phyloP scores from a whole-genome alignment of 768 basidiomycete species.

The Amanita polypyramis region DNA sequence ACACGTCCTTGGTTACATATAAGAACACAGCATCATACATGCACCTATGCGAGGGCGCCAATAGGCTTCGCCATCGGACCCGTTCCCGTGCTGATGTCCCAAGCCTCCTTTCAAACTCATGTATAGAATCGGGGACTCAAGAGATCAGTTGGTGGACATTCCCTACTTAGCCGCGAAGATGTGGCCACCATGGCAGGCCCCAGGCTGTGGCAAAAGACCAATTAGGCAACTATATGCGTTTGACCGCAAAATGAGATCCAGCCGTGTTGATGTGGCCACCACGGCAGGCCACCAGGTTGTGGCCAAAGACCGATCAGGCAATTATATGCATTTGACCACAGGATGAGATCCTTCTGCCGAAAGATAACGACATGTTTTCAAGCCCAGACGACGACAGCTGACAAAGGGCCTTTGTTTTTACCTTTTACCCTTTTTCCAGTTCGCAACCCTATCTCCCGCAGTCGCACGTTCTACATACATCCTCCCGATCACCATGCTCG shows the following conservation, averaged over 20 bases:
- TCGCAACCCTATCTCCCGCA: not conserved
- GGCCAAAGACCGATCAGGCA: not conserved
- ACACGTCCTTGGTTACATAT: not conserved
- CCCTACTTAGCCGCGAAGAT: too few species aligned
- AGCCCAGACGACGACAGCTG: slow-evolving; percentile 1
- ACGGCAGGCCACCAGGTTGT: too few species aligned
- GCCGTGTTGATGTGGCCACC: too few species aligned
- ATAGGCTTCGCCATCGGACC: not conserved
- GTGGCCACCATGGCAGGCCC: too few species aligned
- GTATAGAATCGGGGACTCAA: not conserved
- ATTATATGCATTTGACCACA: not conserved
- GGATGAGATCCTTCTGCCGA: not conserved
- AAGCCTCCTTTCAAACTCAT: not conserved
- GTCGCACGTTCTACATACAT: not conserved
- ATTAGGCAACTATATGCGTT: not conserved
- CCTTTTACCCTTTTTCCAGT: not conserved
- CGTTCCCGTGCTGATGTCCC: not conserved
- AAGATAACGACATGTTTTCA: not conserved
- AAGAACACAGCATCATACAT: not conserved
- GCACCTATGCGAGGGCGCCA: not conserved
- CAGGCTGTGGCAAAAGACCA: not conserved
- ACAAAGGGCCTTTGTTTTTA: not conserved
- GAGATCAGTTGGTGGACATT: too few species aligned
- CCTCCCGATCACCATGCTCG: not conserved
- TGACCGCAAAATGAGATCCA: not conserved